Evolutionary conservation across 2,329 filamentous ascomycete genomes (phyloP).

Genomic region (Dothiorella sarmentorum): DNA sequence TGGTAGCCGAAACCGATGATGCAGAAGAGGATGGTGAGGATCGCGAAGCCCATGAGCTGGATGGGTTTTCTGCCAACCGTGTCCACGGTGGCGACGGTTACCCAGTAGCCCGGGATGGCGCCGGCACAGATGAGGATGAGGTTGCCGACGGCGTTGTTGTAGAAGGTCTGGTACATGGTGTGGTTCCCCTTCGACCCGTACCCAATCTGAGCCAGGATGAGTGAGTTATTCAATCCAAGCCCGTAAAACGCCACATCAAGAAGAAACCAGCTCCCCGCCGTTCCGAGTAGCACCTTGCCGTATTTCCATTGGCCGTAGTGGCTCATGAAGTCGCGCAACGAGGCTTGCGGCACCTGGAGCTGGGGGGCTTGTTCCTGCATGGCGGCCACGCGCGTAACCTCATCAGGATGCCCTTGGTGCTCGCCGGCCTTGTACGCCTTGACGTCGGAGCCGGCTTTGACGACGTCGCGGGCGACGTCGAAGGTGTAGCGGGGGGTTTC

Average conservation of each 20-base stretch:
- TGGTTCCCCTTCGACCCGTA: slow-evolving; percentile 58
- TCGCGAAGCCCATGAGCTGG: slow-evolving; percentile 56
- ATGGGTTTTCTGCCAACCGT: slow-evolving; percentile 74
- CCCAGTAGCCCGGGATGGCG: slow-evolving; percentile 79
- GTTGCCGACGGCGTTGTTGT: slow-evolving; percentile 74
- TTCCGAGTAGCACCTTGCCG: slow-evolving; percentile 69
- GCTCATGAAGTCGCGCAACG: slow-evolving; percentile 65
- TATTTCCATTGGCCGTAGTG: slow-evolving; percentile 73
- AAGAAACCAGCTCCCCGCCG: slow-evolving; percentile 80
- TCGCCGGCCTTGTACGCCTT: slow-evolving; percentile 70
- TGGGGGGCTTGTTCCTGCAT: slow-evolving; percentile 52
- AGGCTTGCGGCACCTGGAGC: slow-evolving; percentile 66
- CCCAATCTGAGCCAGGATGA: slow-evolving; percentile 68
- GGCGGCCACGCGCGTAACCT: slow-evolving; percentile 59
- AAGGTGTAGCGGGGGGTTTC: slow-evolving; percentile 88
- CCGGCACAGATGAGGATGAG: slow-evolving; percentile 75
- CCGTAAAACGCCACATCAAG: slow-evolving; percentile 58
- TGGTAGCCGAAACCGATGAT: slow-evolving; percentile 50
- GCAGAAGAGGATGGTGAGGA: slow-evolving; percentile 49
- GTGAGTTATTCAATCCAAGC: slow-evolving; percentile 71
- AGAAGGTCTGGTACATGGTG: slow-evolving; percentile 63
- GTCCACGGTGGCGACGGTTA: slow-evolving; percentile 71
- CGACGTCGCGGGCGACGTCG: slow-evolving; percentile 70
- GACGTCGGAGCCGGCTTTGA: slow-evolving; percentile 69
- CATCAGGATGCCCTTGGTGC: slow-evolving; percentile 61